Base-by-base conservation (phyloP, 495 filamentous ascomycete species). In the Talaromyces proteolyticus region DNA sequence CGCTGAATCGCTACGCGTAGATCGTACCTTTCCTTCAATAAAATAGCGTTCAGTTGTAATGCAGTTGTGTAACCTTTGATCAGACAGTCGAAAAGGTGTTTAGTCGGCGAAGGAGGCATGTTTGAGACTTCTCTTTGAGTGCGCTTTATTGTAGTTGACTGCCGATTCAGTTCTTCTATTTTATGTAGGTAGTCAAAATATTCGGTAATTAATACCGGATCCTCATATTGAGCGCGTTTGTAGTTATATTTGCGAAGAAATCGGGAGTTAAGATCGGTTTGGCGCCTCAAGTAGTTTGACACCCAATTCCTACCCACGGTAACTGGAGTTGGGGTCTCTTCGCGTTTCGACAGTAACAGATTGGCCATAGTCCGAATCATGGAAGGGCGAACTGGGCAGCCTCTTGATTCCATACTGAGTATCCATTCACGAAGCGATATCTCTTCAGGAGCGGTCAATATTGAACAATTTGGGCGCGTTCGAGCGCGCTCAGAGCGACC, bases 281-380 rank as follows among this genome's bases (percentile, higher is more conserved):
- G 53, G 22, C 60, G 60, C 42, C 56, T 49, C 21, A 72, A 41
- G 53, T 72, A 73, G 21, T 42, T 45, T 26, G 56, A 21, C 5
- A 53, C 53, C 62, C 56, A 70, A 26, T 56, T 59, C 26, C 44
- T 56, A 22, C 66, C 57, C 20, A 69, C 62, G 44, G 25, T 47
- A n/a, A 7, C 20, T 29, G 44, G 44, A 8, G 18, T 17, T 8
- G 16, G 53, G 41, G 23, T 39, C 25, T 3, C 24, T 23, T 56
- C 52, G n/a, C 60, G 52, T 37, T 49, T 42, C 29, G 42, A 26
- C 6, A 60, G 57, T 17, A 72, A 55, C 24, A 46, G 42, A 56
- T 69, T 59, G 17, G 65, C 68, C 50, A 72, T 70, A 59, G 68
- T 60, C 64, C 56, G 39, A 18, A 72, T 56, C 54, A 51, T 25